These are phyloP conservation scores for Xylaria venustula DNA, from an alignment of 495 filamentous ascomycete genomes.

Conservation along the genomic window DNA sequence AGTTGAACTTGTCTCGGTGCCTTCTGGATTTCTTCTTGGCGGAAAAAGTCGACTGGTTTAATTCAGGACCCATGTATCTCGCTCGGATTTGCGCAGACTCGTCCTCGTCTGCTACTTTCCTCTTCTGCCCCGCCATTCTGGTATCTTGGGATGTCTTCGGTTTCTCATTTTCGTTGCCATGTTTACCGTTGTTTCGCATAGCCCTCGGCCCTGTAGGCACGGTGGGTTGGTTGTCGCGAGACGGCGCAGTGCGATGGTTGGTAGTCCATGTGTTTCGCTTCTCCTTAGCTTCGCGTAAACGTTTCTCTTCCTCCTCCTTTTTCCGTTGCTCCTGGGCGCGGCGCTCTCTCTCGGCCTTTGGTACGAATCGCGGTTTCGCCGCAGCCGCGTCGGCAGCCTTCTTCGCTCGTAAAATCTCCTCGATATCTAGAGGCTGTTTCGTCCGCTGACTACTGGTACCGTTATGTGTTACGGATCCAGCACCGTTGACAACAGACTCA, in stretches of 20 bases:
- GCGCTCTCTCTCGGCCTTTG: conserved; percentile 84
- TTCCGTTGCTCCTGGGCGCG: conserved; percentile 77
- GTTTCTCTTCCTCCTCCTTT: conserved; percentile 75
- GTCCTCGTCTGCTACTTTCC: conserved; percentile 62
- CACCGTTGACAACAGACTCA: conserved; percentile 18
- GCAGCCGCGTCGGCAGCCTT: conserved; percentile 46
- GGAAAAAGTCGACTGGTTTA: conserved; percentile 84
- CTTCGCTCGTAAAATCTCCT: conserved; percentile 47
- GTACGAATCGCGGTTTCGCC: conserved; percentile 85
- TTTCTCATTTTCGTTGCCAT: conserved; percentile 52
- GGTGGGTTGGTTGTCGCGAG: conserved; percentile 18
- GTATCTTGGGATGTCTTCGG: conserved; percentile 27
- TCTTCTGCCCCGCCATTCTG: conserved; percentile 48
- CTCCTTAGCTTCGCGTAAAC: conserved; percentile 43
- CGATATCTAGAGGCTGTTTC: conserved; percentile 45
- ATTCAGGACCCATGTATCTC: conserved; percentile 89
- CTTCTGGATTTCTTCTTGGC: conserved; percentile 95
- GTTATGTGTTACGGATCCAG: conserved; percentile 13
- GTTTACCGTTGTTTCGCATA: conserved; percentile 62
- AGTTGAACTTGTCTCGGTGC: conserved; percentile 96
- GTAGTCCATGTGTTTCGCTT: conserved; percentile 13
- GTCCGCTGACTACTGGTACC: conserved; percentile 19
- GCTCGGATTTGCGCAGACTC: conserved; percentile 77
- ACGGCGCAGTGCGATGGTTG: conserved; percentile 27
- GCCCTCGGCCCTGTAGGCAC: conserved; percentile 80